These are phyloP conservation scores for Echinosophora koreensis DNA, from an alignment of 306 rosid species.

Conservation along the genomic window DNA sequence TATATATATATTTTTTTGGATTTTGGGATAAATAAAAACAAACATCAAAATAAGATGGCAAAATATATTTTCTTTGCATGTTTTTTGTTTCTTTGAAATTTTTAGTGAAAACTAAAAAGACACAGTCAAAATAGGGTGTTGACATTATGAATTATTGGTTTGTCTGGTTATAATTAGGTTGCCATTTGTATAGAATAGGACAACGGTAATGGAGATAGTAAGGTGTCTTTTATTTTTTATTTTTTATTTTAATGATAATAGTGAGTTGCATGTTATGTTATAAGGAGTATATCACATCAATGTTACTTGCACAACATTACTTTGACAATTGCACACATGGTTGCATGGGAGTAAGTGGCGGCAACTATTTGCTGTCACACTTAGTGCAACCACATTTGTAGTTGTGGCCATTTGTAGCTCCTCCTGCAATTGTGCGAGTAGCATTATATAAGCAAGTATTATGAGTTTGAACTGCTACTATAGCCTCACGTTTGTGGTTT, in stretches of 20 bases:
- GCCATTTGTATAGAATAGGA: slow-evolving; percentile 75
- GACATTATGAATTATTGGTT: not conserved
- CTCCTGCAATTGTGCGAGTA: not conserved
- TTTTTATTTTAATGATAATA: too few species aligned
- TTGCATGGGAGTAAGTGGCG: too few species aligned
- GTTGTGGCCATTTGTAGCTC: too few species aligned
- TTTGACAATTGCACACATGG: not conserved
- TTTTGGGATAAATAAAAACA: too few species aligned
- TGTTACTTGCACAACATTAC: slow-evolving; percentile 33
- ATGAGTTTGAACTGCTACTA: not conserved
- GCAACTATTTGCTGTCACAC: not conserved
- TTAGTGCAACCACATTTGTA: not conserved
- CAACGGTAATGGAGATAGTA: slow-evolving; percentile 53
- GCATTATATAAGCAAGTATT: not conserved
- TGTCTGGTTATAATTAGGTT: slow-evolving; percentile 82
- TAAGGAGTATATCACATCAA: not conserved
- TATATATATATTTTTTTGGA: too few species aligned
- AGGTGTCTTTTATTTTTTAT: not conserved
- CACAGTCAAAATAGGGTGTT: too few species aligned
- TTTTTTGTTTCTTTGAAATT: too few species aligned
- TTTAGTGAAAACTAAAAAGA: too few species aligned
- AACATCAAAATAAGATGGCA: too few species aligned
- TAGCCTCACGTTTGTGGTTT: slow-evolving; percentile 37
- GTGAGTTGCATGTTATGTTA: not conserved
- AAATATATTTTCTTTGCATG: too few species aligned